Evolutionary conservation across 2,329 filamentous ascomycete genomes (phyloP).

Genomic region (Nemania sp.): DNA sequence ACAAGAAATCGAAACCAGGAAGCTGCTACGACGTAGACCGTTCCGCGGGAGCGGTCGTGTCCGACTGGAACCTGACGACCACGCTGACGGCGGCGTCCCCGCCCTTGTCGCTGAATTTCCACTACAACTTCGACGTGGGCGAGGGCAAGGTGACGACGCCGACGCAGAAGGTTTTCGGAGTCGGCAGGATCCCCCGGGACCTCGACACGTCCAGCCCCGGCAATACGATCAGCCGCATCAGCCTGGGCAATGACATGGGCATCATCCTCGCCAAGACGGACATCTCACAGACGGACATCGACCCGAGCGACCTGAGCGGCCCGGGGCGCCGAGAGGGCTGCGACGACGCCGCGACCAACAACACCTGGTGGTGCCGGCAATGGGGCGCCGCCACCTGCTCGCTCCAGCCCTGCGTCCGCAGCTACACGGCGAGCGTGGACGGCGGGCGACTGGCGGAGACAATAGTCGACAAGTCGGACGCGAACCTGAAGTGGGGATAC

Average conservation of each 20-base stretch:
- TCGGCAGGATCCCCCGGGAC: background rate
- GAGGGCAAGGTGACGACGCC: background rate
- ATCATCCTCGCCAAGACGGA: conserved; percentile 4
- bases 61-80: conserved; percentile 6
- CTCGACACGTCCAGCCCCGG: background rate
- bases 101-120: conserved; percentile 5
- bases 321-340: background rate
- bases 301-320: conserved; percentile 3
- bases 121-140: background rate
- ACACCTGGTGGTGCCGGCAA: conserved; percentile 12
- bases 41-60: background rate
- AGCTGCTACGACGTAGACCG: background rate
- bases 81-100: background rate
- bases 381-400: conserved; percentile 9
- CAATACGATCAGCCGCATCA: background rate
- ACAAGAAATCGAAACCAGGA: background rate
- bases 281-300: background rate
- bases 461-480: conserved; percentile 1
- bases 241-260: conserved; percentile 8
- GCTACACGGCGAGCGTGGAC: conserved; percentile 6
- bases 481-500: conserved; percentile 8
- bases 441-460: conserved; percentile 1
- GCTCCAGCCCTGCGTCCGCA: conserved; percentile 10
- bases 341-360: background rate
- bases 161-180: conserved; percentile 2